Base-by-base conservation (phyloP, 306 rosid genomes). In the Aeschynomene evenia region DNA sequence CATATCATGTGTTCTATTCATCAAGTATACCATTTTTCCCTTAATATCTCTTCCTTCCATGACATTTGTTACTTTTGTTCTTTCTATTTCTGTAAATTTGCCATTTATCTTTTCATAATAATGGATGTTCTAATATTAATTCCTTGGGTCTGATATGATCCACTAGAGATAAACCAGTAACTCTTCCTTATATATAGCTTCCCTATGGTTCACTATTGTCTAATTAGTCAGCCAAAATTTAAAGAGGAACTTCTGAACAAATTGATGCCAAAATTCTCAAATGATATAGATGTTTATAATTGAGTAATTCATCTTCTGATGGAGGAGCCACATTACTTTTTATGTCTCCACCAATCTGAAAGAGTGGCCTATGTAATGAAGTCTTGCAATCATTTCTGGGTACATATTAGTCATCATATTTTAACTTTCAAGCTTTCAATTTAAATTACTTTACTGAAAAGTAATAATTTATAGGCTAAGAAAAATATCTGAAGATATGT, bases 1-100 rank as follows among this genome's bases (percentile, higher is more conserved):
- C 33, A 34, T 39, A 57, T 59, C 48, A 51, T 36, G n/a, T 48
- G 68, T 56, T 62, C 60, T 67, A 28, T 71, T 59, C 55, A 23
- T 42, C 20, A 8, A 45, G 45, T 55, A 9, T 74, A 46, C 66
- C 29, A 39, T 66, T 50, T 50, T 68, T 9, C 20, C 10, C 46
- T 57, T 56, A 57, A 52, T 49, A 50, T 54, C 51, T 53, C 40
- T 79, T 73, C 37, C 63, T 79, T 79, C n/a, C 5, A 13, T 52
- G 71, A 31, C 62, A 29, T 7, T n/a, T 59, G 13, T 37, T 53
- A 55, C 75, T 53, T 68, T 33, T 70, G 34, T 69, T 54, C 51
- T 45, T 69, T 56, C 65, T 59, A 5, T 39, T 24, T 70, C 50
- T 3, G 36, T 53, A 63, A 48, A 74, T 29, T 55, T 45, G 21